Evolutionary conservation across 352 stramenopile species (phyloP), one percentile per base, ranked within the genome.

Genomic region (Peronosclerospora sorghi): DNA sequence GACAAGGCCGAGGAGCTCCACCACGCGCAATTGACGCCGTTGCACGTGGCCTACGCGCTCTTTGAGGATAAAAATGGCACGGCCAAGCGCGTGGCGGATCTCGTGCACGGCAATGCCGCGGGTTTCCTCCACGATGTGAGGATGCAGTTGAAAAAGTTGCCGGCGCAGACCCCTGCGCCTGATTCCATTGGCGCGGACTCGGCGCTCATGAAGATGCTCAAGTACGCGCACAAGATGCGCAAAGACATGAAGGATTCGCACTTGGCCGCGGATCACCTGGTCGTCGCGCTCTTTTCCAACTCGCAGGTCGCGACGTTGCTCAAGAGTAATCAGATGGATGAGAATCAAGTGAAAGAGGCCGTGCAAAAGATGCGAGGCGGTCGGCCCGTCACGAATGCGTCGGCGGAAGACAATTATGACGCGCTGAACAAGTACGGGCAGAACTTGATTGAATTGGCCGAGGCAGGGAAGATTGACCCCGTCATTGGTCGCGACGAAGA

Each of bases 401-500:
- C 64, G 13, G 82, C 90, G 0, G 94, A 98, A 62, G 83, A 87
- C 12, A 88, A 75, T 7, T 97, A 95, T 48, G 89, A 97, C 41
- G 86, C 91, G 8, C 61, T 97, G 7, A 76, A 86, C 35, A 97
- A 97, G 58, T 98, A 98, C 59, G 89, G 90, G 3, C 81, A 95
- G 43, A 93, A 99, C 54, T 80, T 99, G 29, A 95, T 95, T 8
- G 66, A 86, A 40, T 60, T 86, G 13, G 96, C 96, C 0, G 67
- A 77, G 35, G 73, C 95, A 17, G 95, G 95, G 21, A 98, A 98
- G 60, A 86, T 99, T 8, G 96, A 99, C 62, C 96, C 96, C 0
- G 95, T 99, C 4, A 98, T 99, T 63, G 96, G 96, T 5, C 73
- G 96, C 9, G 96, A 99, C 45, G 86, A 96, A 54, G 95, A 98